Conservation (phyloP, 306 rosid genomes). For the Cucurbita maxima region DNA sequence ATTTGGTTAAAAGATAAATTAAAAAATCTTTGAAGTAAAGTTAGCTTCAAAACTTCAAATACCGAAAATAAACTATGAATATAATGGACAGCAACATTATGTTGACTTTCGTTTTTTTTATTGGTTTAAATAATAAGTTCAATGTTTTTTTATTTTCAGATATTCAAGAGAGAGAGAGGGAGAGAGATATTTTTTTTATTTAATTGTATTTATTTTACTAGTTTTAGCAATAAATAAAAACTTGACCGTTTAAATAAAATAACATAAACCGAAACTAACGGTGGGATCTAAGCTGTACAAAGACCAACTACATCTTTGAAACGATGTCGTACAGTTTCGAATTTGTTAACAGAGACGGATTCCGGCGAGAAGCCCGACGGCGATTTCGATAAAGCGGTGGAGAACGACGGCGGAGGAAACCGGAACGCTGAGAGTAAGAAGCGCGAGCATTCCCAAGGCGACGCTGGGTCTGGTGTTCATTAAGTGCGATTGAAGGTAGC, state of each 20-base stretch:
- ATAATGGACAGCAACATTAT: background rate
- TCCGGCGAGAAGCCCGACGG: conserved; percentile 1
- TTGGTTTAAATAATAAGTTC: background rate
- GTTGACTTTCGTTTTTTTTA: background rate
- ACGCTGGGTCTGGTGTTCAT: conserved; percentile 23
- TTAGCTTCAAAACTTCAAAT: background rate
- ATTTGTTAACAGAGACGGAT: background rate
- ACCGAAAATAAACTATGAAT: background rate
- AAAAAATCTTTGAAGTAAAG: background rate
- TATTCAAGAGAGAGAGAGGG: background rate
- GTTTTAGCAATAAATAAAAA: background rate
- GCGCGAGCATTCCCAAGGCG: conserved; percentile 10
- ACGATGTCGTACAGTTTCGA: too few species aligned
- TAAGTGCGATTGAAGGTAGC: conserved; percentile 13
- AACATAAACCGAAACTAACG: background rate
- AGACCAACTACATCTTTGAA: background rate
- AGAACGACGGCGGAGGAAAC: conserved; percentile 6
- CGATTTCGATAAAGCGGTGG: background rate
- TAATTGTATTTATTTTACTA: background rate
- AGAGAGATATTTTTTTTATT: too few species aligned
- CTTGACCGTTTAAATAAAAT: background rate
- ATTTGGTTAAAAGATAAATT: too few species aligned
- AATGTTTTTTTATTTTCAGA: background rate
- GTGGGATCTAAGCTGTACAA: background rate
- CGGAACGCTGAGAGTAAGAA: conserved; percentile 11